These are phyloP conservation scores for Xylaria sp. DNA, from an alignment of 2,329 filamentous ascomycete species.

Conservation along the genomic window DNA sequence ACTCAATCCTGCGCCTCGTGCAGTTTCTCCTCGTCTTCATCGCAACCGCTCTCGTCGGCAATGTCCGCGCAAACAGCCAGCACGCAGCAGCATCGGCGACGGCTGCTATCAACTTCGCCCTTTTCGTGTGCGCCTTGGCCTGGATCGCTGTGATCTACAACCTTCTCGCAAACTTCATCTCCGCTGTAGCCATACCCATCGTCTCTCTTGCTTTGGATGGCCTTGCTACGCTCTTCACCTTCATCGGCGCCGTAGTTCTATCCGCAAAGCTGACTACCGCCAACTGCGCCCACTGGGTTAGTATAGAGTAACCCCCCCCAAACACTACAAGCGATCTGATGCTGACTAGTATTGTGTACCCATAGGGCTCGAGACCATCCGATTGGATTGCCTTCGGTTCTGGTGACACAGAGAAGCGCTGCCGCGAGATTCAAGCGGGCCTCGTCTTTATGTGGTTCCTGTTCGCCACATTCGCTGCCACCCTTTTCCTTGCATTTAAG, in stretches of 20 bases:
- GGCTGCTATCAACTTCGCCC: conserved; percentile 70
- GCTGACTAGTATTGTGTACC: conserved; percentile 15
- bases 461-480: conserved; percentile 69
- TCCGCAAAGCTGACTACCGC: conserved; percentile 75
- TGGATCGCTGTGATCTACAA: conserved; percentile 71
- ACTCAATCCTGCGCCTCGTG: conserved; percentile 58
- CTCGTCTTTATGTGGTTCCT: conserved; percentile 85
- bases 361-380: conserved; percentile 54
- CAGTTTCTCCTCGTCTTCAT: conserved; percentile 66
- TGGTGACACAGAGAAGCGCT: conserved; percentile 69
- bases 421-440: conserved; percentile 79
- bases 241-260: conserved; percentile 76
- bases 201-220: conserved; percentile 44
- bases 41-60: conserved; percentile 67
- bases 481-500: conserved; percentile 65
- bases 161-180: conserved; percentile 43
- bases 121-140: conserved; percentile 75
- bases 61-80: conserved; percentile 64
- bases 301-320: conserved; percentile 42
- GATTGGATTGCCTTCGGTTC: conserved; percentile 74
- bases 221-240: conserved; percentile 72
- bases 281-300: conserved; percentile 72
- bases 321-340: neutral
- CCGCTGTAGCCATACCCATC: conserved; percentile 43
- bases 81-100: conserved; percentile 56